Evolutionary conservation across 1,139 yeast genomes (phyloP), one percentile per base, ranked within the genome.

Genomic region (Pichia sorboxylosa): DNA sequence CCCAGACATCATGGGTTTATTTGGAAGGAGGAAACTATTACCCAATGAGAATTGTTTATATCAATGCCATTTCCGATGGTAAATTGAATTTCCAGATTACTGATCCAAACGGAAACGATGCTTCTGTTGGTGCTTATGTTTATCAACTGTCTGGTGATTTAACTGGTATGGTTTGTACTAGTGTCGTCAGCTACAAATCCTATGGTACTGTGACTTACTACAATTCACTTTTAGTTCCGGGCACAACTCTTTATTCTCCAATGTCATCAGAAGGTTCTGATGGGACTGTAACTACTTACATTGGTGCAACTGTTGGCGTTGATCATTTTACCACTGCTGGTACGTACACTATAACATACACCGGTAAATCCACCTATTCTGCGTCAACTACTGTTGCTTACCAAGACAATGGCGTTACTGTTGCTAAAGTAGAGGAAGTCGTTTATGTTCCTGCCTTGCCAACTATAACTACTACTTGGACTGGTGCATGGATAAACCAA

Each of bases 1-100:
- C 15, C 13, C 30, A 31, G 23, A 17, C 30, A 26, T 35, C 44
- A 20, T 32, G 31, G 22, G 36, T 44, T 17, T 47, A 43, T 28
- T 34, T 47, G 14, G 34, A 38, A 22, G 43, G 28, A 13, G 53
- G 50, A 17, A 24, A 32, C 14, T 51, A 45, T 25, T 53, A 51
- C 31, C 58, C 58, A 23, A 35, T 53, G 14, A 47, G 44, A 36
- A 35, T 54, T 20, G 48, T 51, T 19, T 49, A 40, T 29, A 31
- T 41, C 9, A 45, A 47, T 24, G 33, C 29, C 15, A 21, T 32
- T 13, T 30, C 36, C 24, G 37, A 31, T 36, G 31, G 29, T 29
- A 1, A 10, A 3, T 19, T 32, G 8, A 11, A 24, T 9, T 26
- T 33, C 19, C 9, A 11, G 13, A 30, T 35, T 27, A 22, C 16